Base-by-base conservation (phyloP, 2,329 filamentous ascomycete species). In the Pseudogymnoascus pannorum region DNA sequence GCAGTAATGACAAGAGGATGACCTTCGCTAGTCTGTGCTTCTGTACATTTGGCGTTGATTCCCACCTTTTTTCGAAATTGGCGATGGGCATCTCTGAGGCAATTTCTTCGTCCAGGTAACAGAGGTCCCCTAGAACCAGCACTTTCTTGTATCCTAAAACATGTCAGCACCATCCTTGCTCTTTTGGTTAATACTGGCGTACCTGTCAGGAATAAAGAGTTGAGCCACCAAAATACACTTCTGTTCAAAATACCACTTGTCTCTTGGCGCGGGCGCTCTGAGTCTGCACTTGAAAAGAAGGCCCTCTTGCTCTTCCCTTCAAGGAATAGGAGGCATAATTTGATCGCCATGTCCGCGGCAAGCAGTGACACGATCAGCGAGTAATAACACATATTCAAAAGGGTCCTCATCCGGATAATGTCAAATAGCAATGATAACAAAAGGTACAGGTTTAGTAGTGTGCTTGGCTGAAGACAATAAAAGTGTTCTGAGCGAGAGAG, bases 171-270 rank as follows among this genome's bases (percentile, higher is more conserved):
- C 48, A 4, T 5, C 22, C 5, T 54, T 18, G 16, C 16, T 20
- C 16, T 20, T 9, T 12, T 14, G 9, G 3, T 18, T 14, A 16
- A 18, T 14, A 54, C 26, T 8, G 1, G 26, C 48, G 8, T 31
- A 54, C 48, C 48, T 54, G 48, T 54, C 9, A 54, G 48, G 9
- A 54, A 54, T 16, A 54, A 31, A 20, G 26, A 54, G 26, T 54
- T 54, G n/a, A 54, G 48, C 48, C 48, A 54, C 48, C 48, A 54
- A 1, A 54, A 54, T 3, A 54, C 48, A 20, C 48, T 54, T 54
- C 48, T 54, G 26, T 54, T 54, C 26, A 54, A 54, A 54, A 54
- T 54, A 8, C 48, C 48, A 31, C 26, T 31, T 54, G 26, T 54
- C 11, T 54, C 48, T 54, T 54, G 48, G 48, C 4, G 26, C 20